phyloP scores from a whole-genome alignment of 2,329 filamentous ascomycete species.

The Arthrinium puccinioides region DNA sequence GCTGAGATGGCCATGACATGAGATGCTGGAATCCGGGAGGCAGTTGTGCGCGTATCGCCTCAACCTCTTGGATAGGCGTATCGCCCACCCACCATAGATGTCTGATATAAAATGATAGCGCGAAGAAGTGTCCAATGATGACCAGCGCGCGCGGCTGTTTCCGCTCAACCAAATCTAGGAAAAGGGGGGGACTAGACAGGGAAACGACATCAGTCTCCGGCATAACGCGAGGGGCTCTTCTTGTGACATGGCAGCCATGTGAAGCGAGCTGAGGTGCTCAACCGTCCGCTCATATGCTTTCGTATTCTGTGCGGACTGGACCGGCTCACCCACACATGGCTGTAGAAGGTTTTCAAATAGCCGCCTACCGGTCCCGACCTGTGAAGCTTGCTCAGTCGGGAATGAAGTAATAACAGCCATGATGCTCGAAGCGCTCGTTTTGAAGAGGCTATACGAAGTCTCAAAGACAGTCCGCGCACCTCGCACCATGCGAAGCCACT shows the following conservation, averaged over 20 bases:
- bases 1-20: too few relatives aligned
- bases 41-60: too few relatives aligned
- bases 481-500: neutral
- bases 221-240: neutral
- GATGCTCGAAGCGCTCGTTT: neutral
- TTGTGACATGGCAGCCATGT: neutral
- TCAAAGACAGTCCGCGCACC: neutral
- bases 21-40: too few relatives aligned
- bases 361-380: too few relatives aligned
- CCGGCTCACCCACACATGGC: neutral
- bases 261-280: neutral
- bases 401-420: neutral
- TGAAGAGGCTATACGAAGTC: neutral
- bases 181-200: neutral
- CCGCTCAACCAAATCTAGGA: neutral
- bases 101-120: neutral
- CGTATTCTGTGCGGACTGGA: neutral
- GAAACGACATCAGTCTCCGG: neutral
- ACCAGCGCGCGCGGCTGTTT: neutral
- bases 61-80: neutral
- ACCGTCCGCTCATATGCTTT: neutral
- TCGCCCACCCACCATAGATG: neutral
- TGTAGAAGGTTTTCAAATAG: neutral
- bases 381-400: neutral
- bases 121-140: neutral